Evolutionary conservation across 805 yeast species (phyloP), one percentile per base, ranked within the genome.

Genomic region (Nadsonia fulvescens): DNA sequence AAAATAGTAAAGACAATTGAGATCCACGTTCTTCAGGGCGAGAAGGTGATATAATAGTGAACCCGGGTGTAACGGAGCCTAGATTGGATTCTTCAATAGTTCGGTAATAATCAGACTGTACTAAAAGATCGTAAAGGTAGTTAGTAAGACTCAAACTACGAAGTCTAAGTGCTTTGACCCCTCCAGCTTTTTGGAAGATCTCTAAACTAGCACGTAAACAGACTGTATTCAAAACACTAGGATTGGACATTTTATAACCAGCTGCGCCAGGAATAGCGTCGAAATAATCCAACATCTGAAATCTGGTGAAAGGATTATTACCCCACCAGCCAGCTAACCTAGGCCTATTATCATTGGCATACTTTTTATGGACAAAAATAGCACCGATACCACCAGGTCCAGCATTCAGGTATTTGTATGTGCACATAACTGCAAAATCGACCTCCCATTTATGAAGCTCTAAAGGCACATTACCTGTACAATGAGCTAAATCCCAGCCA

Each of bases 301-400:
- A 83, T 34, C 96, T 53, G 18, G 66, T 66, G 2, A 40, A 38
- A 0, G 72, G 55, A 37, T 74, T 69, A 43, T 81, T 83, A 1
- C 94, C 95, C 94, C 95, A 83, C 96, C 96, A 83, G 1, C 96
- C 96, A 1, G 93, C 92, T 26, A 79, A 54, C 33, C 95, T 56
- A 1, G 93, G 77, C 19, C 58, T 38, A 12, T 42, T 37, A 15
- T 45, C 43, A 20, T 37, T 32, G 11, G 42, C 40, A 7, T 40
- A 39, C 33, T 49, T 59, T 35, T 68, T 73, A 44, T 83, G 70
- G 19, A 83, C 72, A 40, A 67, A 83, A 12, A 79, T 60, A 1
- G 94, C 93, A 5, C 82, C 93, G 36, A 82, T 77, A 4, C 71
- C 86, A 23, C 96, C 96, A 1, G 96, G 94, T 0, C 96, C 96